A percentile compares a stretch with the other conserved stretches of the same genome.
phyloP scores from a whole-genome alignment of 805 yeast species.

The Grigorovia yakushimaensis region DNA sequence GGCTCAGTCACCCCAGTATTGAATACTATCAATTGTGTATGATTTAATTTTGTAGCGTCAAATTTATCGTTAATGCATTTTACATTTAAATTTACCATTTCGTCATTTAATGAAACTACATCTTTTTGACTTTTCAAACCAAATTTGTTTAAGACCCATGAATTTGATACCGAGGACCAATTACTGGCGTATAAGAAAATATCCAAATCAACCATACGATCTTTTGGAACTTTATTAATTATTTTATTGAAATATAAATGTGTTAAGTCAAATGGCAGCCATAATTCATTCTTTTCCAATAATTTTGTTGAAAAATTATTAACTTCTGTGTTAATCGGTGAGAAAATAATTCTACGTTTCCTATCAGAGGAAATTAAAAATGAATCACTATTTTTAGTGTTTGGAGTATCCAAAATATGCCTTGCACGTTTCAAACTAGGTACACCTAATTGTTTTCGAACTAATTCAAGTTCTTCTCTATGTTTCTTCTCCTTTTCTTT shows the following conservation, averaged over 20 bases:
- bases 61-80: conserved; percentile 17
- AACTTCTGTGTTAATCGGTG: conserved; percentile 21
- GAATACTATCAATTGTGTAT: conserved; percentile 29
- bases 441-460: conserved; percentile 31
- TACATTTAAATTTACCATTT: conserved; percentile 11
- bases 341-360: conserved; percentile 12
- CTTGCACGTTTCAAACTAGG: conserved; percentile 19
- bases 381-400: conserved; percentile 9
- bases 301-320: conserved; percentile 28
- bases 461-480: conserved; percentile 30
- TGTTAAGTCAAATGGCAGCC: conserved; percentile 40
- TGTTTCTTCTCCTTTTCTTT: conserved; percentile 26
- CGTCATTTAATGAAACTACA: conserved; percentile 1
- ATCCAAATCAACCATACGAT: conserved; percentile 5
- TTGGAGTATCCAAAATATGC: conserved; percentile 15
- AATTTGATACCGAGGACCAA: conserved; percentile 25
- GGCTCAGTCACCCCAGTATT: conserved; percentile 31
- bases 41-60: conserved; percentile 17
- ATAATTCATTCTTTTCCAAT: conserved; percentile 31
- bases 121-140: conserved; percentile 8
- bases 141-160: conserved; percentile 30
- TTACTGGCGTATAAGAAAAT: conserved; percentile 18
- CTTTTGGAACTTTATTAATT: conserved; percentile 4
- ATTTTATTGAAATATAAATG: conserved; percentile 25
- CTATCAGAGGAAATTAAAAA: conserved; percentile 16